A percentile compares a stretch with the other conserved stretches of the same genome.
phyloP scores from a whole-genome alignment of 805 yeast genomes.

The Nakazawaea sp. region DNA sequence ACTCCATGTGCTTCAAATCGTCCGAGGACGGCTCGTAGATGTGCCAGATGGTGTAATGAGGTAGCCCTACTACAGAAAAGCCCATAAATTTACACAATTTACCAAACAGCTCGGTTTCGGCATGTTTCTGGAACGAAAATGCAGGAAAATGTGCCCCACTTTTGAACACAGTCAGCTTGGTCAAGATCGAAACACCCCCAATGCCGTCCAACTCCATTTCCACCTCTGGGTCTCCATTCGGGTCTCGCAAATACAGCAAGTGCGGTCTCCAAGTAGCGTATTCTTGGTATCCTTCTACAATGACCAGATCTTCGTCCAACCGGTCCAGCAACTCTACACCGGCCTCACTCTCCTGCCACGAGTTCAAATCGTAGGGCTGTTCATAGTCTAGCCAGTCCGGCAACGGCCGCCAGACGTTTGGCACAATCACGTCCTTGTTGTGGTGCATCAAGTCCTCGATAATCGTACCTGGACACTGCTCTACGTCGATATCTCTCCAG shows the following conservation, averaged over 20 bases:
- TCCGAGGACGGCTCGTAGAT: constrained; percentile 89
- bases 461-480: constrained; percentile 73
- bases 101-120: constrained; percentile 95
- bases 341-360: constrained; percentile 78
- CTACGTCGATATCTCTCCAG: constrained; percentile 96
- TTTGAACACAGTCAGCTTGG: constrained; percentile 80
- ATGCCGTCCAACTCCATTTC: constrained; percentile 93
- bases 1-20: constrained; percentile 79
- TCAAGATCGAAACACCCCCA: constrained; percentile 90
- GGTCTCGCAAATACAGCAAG: constrained; percentile 86
- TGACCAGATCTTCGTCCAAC: constrained; percentile 87
- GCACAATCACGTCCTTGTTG: constrained; percentile 83
- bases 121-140: constrained; percentile 87
- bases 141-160: constrained; percentile 93
- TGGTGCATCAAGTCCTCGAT: constrained; percentile 88
- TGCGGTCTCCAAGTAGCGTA: constrained; percentile 98
- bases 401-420: constrained; percentile 83
- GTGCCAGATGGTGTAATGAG: constrained; percentile 93
- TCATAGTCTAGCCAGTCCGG: constrained; percentile 79
- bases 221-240: constrained; percentile 86
- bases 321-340: constrained; percentile 65
- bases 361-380: constrained; percentile 75
- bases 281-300: constrained; percentile 94
- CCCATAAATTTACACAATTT: constrained; percentile 81
- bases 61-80: constrained; percentile 77